phyloP scores from a whole-genome alignment of 164 flowering plant species.

The Houttuynia cordata region DNA sequence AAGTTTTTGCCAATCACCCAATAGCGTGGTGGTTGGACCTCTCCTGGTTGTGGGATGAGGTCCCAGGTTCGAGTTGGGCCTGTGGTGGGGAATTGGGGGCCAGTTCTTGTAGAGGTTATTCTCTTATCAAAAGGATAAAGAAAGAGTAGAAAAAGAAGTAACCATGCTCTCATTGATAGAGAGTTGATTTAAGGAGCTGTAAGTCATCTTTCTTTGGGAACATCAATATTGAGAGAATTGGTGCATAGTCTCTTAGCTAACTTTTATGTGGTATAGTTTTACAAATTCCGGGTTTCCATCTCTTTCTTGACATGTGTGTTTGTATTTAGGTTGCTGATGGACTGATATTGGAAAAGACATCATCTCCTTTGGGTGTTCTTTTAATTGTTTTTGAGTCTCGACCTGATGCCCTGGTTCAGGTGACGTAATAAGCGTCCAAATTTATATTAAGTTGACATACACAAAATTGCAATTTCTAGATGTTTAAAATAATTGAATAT shows the following conservation, averaged over 20 bases:
- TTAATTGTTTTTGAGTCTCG: conserved; percentile 96
- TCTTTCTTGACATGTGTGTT: neutral
- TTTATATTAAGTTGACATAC: no score
- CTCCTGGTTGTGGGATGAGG: no score
- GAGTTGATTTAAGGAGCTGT: neutral
- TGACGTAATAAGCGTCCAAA: conserved; percentile 8
- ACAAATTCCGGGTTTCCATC: no score
- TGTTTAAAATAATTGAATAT: neutral
- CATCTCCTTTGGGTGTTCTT: conserved; percentile 91
- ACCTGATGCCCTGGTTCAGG: conserved; percentile 99
- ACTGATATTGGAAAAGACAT: conserved; percentile 76
- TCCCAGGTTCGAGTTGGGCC: no score
- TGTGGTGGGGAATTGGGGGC: no score
- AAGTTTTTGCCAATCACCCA: no score
- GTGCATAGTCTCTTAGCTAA: neutral
- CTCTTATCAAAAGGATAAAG: no score
- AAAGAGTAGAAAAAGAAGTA: no score
- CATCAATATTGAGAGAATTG: neutral
- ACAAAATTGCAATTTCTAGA: neutral
- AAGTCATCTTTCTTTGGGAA: neutral
- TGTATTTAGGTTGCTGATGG: conserved; percentile 78
- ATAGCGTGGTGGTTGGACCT: no score
- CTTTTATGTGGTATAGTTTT: no score
- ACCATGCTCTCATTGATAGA: neutral
- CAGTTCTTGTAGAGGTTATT: no score